phyloP scores from a whole-genome alignment of 2,329 filamentous ascomycete genomes.

The Fusarium palustre region DNA sequence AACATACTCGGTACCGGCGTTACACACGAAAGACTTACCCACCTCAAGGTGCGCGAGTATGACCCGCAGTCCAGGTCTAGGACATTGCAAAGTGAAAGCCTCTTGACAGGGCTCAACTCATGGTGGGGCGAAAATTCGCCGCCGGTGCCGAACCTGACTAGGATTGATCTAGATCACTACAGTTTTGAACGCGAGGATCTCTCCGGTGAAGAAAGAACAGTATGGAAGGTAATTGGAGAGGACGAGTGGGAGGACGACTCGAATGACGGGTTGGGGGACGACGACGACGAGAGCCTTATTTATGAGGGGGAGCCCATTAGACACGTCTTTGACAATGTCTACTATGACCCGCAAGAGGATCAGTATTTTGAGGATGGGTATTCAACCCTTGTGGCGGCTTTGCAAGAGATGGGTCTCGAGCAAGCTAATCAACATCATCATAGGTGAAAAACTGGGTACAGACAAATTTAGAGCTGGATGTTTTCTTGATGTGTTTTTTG shows the following conservation, averaged over 20 bases:
- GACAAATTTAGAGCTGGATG: neutral
- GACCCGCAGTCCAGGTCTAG: neutral
- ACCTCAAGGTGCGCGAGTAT: slow-evolving; percentile 18
- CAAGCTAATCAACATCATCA: neutral
- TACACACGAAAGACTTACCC: slow-evolving; percentile 14
- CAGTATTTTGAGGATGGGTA: neutral
- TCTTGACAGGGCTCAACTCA: slow-evolving; percentile 8
- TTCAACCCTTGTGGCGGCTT: neutral
- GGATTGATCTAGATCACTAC: slow-evolving; percentile 34
- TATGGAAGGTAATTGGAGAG: slow-evolving; percentile 25
- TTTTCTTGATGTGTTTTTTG: neutral
- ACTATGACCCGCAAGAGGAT: neutral
- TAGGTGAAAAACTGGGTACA: neutral
- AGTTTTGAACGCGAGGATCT: slow-evolving; percentile 26
- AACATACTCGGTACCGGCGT: slow-evolving; percentile 3
- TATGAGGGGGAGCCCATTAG: neutral
- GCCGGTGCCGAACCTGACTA: slow-evolving; percentile 22
- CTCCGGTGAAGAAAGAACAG: slow-evolving; percentile 18
- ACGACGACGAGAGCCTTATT: neutral
- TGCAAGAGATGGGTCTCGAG: neutral
- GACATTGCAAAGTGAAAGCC: neutral
- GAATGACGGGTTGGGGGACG: neutral
- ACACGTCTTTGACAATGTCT: neutral
- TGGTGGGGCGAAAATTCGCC: slow-evolving; percentile 17
- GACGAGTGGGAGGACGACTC: slow-evolving; percentile 36